Evolutionary conservation across 192 early-diverging fungal species (phyloP), one percentile per base, ranked within the genome.

Genomic region (Thoreauomyces humboldtii): DNA sequence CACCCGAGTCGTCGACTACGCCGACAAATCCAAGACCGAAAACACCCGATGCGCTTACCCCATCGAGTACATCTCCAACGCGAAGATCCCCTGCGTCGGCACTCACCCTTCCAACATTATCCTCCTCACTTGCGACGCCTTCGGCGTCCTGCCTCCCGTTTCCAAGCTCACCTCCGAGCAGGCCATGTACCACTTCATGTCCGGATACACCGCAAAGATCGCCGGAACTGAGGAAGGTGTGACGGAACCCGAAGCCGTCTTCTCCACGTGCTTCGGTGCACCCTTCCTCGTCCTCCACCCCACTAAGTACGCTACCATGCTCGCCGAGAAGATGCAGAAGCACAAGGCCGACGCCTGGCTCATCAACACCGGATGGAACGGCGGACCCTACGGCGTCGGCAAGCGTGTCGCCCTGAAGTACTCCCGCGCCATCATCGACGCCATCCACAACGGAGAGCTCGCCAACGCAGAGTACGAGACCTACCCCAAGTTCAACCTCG

Each of bases 241-340:
- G 31, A 88, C 86, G 11, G 92, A 94, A 71, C 95, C 95, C 17
- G 77, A 83, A 69, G 92, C 95, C 29, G 95, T 93, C 5, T 98
- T 98, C 74, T 77, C 79, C 34, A 66, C 68, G 37, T 95, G 92
- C 79, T 94, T 92, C 60, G 64, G 64, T 64, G 87, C 92, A 65
- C 93, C 95, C n/a, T 98, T 98, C 89, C 81, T 98, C 33, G 93
- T 96, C 58, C 87, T 92, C 79, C 95, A 98, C 77, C 95, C 95
- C 34, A 86, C 88, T 65, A 92, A 90, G 76, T 98, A 98, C 77
- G 95, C 95, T 37, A 86, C 86, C 71, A 95, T 96, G 93, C 85
- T 98, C 55, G 96, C 96, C 5, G 85, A 91, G 36, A 96, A 98
- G 88, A 95, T 98, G 81, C 77, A 87, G 60, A 33, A 84, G 50